Evolutionary conservation across 1,139 yeast species (phyloP).

Genomic region (Suhomyces ambrosiae): DNA sequence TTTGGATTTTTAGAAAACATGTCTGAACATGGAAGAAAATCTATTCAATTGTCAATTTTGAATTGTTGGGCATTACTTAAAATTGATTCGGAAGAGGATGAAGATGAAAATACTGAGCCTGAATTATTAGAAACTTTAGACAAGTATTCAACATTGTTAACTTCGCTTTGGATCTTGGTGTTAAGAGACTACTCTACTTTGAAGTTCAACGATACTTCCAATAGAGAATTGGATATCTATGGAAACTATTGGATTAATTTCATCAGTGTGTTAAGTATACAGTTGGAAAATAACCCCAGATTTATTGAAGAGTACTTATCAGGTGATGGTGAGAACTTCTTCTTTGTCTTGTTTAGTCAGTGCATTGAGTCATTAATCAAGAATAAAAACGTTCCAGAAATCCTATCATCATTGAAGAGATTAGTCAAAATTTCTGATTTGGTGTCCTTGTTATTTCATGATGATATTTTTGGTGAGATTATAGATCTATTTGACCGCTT

Average conservation of each 20-base stretch:
- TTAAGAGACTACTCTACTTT: conserved; percentile 73
- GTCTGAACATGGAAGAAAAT: conserved; percentile 59
- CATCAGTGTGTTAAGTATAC: conserved; percentile 72
- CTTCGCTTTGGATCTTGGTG: conserved; percentile 78
- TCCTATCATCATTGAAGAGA: conserved; percentile 56
- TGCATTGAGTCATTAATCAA: conserved; percentile 75
- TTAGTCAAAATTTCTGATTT: conserved; percentile 61
- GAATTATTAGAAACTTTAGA: conserved; percentile 49
- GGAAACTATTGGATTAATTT: conserved; percentile 77
- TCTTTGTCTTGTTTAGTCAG: conserved; percentile 80
- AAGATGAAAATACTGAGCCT: conserved; percentile 30
- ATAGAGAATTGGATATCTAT: conserved; percentile 58
- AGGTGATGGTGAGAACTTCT: conserved; percentile 73
- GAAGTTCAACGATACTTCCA: conserved; percentile 53
- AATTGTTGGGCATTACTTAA: conserved; percentile 89
- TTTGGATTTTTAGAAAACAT: conserved; percentile 47
- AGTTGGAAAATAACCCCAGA: conserved; percentile 54
- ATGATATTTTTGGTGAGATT: conserved; percentile 72
- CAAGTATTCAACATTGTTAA: conserved; percentile 60
- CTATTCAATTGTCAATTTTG: conserved; percentile 69
- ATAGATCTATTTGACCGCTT: conserved; percentile 77
- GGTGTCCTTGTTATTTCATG: conserved; percentile 63
- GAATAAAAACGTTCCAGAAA: conserved; percentile 38
- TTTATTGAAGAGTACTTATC: conserved; percentile 48
- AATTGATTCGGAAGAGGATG: conserved; percentile 42